These are phyloP conservation scores for Eudorina sp. DNA, from an alignment of 139 green algal species.

Conservation along the genomic window DNA sequence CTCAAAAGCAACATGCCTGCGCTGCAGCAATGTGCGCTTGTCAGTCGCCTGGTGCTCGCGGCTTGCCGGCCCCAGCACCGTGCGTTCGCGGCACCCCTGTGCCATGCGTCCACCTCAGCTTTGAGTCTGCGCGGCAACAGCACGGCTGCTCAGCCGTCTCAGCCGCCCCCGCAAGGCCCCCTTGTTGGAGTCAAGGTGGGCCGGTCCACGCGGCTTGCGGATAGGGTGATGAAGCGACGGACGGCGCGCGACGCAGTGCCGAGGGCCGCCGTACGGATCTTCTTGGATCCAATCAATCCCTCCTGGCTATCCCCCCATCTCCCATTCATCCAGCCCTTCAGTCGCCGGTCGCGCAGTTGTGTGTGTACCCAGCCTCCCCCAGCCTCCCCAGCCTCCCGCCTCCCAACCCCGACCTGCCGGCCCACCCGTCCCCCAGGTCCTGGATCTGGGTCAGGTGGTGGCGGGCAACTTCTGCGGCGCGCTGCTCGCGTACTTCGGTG, in stretches of 20 bases:
- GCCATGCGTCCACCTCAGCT: too few species aligned
- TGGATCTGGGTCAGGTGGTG: conserved; percentile 85
- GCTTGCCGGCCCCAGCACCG: background rate
- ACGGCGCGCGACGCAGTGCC: too few species aligned
- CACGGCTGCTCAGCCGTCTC: background rate
- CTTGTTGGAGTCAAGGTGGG: conserved; percentile 39
- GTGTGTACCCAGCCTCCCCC: too few species aligned
- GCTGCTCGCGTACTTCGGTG: conserved; percentile 80
- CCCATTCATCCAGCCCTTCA: too few species aligned
- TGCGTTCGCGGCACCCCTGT: background rate
- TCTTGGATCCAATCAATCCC: too few species aligned
- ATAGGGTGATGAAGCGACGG: too few species aligned
- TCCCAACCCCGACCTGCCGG: too few species aligned
- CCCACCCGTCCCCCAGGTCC: conserved; percentile 64
- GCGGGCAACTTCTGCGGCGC: conserved; percentile 82
- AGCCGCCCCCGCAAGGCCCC: conserved; percentile 29
- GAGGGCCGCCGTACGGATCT: too few species aligned
- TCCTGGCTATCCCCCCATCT: too few species aligned
- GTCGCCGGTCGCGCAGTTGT: too few species aligned
- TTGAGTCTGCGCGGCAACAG: background rate
- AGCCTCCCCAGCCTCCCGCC: too few species aligned
- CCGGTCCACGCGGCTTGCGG: too few species aligned
- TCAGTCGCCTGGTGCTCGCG: conserved; percentile 2
- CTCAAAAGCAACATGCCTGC: background rate
- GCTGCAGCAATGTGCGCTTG: background rate